These are phyloP conservation scores for Podaxis rugospora DNA, from an alignment of 768 basidiomycete genomes.

Conservation along the genomic window DNA sequence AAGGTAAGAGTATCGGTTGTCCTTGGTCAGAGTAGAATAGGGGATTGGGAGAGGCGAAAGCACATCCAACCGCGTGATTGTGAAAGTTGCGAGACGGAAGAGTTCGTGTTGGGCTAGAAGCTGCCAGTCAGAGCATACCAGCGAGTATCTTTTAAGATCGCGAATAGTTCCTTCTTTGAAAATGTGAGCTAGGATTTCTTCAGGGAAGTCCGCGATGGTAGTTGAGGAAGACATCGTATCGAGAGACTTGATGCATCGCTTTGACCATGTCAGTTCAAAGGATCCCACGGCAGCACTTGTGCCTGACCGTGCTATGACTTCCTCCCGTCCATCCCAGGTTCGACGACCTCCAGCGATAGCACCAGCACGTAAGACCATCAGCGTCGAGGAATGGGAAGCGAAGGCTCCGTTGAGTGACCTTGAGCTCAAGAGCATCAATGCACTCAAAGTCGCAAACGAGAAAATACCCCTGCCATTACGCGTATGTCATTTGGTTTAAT, in stretches of 20 bases:
- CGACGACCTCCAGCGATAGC: conserved; percentile 3
- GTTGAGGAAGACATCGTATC: too few species aligned
- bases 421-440: conserved; percentile 48
- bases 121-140: neutral
- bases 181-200: too few species aligned
- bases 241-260: too few species aligned
- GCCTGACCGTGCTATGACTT: too few species aligned
- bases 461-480: conserved; percentile 65
- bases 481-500: conserved; percentile 36
- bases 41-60: neutral
- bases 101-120: neutral
- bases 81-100: neutral
- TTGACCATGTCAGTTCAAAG: neutral
- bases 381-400: conserved; percentile 89
- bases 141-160: neutral
- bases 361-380: conserved; percentile 32
- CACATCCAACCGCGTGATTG: neutral
- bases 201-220: too few species aligned
- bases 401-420: conserved; percentile 72
- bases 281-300: neutral
- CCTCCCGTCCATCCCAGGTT: neutral
- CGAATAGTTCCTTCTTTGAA: too few species aligned
- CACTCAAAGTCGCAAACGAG: conserved; percentile 51
- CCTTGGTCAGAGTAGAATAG: neutral
- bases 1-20: neutral